A percentile compares a stretch with the other conserved stretches of the same genome.
Evolutionary conservation across 2,329 filamentous ascomycete species (phyloP).

Genomic region (Sclerotinia glacialis): DNA sequence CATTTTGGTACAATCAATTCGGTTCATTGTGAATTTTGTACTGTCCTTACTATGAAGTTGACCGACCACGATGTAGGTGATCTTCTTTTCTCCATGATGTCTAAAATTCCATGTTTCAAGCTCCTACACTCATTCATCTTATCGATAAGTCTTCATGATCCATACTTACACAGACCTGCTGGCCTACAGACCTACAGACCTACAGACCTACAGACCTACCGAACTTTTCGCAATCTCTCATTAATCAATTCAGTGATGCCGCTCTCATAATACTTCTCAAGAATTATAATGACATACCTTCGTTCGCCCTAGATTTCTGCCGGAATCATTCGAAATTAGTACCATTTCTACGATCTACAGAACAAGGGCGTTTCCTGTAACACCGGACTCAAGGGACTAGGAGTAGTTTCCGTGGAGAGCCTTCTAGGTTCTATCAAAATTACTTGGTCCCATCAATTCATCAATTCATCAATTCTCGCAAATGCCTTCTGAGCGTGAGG

Average conservation of each 20-base stretch:
- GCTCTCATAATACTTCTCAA: neutral
- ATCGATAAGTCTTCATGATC: neutral
- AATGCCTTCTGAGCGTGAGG: neutral
- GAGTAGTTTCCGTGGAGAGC: neutral
- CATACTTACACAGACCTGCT: no score
- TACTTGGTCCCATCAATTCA: slow-evolving; percentile 3
- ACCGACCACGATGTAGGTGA: neutral
- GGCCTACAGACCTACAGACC: neutral
- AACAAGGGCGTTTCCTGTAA: slow-evolving; percentile 4
- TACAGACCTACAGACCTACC: neutral
- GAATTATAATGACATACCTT: neutral
- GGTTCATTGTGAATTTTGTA: neutral
- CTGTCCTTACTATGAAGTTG: neutral
- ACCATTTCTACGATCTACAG: neutral
- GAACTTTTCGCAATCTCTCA: neutral
- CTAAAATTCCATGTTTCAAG: neutral
- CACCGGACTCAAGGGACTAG: neutral
- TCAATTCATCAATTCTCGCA: neutral
- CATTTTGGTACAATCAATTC: slow-evolving; percentile 6
- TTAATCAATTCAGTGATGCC: slow-evolving; percentile 1
- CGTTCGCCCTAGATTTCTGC: neutral
- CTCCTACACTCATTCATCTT: neutral
- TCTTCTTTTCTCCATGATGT: neutral
- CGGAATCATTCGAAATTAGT: neutral
- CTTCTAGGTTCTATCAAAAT: slow-evolving; percentile 1